Conservation (phyloP, 78 protist genomes). For the Dictyostelium brefeldianum region DNA sequence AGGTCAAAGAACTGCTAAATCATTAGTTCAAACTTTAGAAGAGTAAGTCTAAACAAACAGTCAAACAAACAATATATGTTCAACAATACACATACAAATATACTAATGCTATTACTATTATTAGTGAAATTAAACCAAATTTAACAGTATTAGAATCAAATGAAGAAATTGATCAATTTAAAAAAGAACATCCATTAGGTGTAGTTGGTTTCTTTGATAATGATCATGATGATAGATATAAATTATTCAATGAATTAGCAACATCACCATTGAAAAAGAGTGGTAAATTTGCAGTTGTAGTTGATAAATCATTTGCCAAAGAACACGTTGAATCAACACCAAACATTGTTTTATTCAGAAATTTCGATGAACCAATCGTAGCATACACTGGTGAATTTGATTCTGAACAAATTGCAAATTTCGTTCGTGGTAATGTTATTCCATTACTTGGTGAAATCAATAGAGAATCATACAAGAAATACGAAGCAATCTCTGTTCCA, state of each 20-base stretch:
- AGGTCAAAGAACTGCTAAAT: slow-evolving; percentile 86
- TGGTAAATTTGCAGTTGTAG: slow-evolving; percentile 71
- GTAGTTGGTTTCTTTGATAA: slow-evolving; percentile 85
- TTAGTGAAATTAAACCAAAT: slow-evolving; percentile 78
- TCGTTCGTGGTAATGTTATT: slow-evolving; percentile 45
- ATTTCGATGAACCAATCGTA: slow-evolving; percentile 15
- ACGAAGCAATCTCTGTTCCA: slow-evolving; percentile 58
- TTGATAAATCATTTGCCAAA: slow-evolving; percentile 52
- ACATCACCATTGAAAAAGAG: slow-evolving; percentile 15
- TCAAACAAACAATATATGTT: no score
- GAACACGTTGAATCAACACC: slow-evolving; percentile 30
- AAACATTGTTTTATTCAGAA: slow-evolving; percentile 26
- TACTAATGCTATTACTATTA: no score
- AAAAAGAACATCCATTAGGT: slow-evolving; percentile 16
- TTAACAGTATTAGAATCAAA: slow-evolving; percentile 45
- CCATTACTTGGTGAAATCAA: slow-evolving; percentile 82
- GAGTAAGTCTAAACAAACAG: slow-evolving; percentile 26
- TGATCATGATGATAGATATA: slow-evolving; percentile 71
- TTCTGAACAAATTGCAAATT: slow-evolving; percentile 8
- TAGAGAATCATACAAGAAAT: slow-evolving; percentile 73
- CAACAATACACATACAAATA: slow-evolving; percentile 3
- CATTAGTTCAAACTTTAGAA: slow-evolving; percentile 80
- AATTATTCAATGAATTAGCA: background rate
- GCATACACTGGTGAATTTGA: slow-evolving; percentile 27
- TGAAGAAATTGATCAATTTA: slow-evolving; percentile 61